phyloP scores from a whole-genome alignment of 345 rosid species.

The Xanthoceras sorbifolium region DNA sequence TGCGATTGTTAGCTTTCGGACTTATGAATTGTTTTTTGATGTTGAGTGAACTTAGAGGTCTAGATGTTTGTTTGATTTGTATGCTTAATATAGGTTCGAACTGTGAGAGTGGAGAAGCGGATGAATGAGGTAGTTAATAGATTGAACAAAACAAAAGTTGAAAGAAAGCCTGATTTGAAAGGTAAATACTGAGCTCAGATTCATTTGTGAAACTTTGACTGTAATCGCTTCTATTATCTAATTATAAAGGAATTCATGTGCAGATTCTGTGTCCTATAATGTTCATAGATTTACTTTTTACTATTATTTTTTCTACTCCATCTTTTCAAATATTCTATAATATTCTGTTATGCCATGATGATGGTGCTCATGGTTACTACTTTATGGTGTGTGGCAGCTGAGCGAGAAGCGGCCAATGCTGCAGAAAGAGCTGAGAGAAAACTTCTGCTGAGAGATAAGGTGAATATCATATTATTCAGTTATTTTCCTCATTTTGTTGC shows the following conservation, averaged over 20 bases:
- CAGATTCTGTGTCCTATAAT: neutral
- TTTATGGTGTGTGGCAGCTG: conserved; percentile 55
- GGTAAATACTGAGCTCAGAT: conserved; percentile 39
- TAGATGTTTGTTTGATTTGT: conserved; percentile 24
- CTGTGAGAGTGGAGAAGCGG: conserved; percentile 90
- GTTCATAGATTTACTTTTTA: neutral
- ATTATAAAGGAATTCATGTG: neutral
- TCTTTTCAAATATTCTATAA: neutral
- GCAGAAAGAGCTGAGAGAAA: conserved; percentile 95
- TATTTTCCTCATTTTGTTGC: neutral
- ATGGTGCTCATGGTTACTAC: conserved; percentile 1
- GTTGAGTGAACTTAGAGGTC: neutral
- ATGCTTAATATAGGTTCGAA: conserved; percentile 61
- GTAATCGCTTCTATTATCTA: neutral
- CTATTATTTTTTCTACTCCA: neutral
- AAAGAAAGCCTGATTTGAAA: conserved; percentile 88
- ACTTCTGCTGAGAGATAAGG: conserved; percentile 79
- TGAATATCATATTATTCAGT: conserved; percentile 31
- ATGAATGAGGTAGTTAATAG: conserved; percentile 90
- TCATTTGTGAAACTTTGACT: neutral
- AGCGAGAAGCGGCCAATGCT: conserved; percentile 85
- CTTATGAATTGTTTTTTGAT: neutral
- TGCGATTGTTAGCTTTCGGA: neutral
- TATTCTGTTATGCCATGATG: neutral
- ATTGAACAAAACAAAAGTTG: conserved; percentile 91